Base-by-base conservation (phyloP, 306 rosid genomes). In the Gleditsia sinensis region DNA sequence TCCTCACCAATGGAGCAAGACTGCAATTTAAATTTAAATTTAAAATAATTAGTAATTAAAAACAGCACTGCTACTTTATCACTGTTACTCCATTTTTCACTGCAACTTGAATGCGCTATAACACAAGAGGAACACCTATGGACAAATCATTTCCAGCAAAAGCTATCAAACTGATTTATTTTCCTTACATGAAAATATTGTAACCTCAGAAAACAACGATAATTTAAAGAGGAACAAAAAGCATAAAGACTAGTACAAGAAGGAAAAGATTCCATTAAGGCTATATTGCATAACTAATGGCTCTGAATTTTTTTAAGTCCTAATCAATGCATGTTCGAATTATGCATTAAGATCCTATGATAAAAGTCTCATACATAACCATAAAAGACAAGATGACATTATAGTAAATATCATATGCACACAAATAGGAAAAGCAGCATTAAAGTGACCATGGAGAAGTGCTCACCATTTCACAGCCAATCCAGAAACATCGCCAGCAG, bases 401-500 rank as follows among this genome's bases (percentile, higher is more conserved):
- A 68, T 8, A 32, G 19, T n/a, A 62, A 65, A 36, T 5, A 68
- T 32, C 53, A 23, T 17, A 6, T 10, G 34, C 32, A 43, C 23
- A 65, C 53, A 17, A 19, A 61, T 10, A 50, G 13, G 14, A 71
- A 34, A 61, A 42, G 30, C 27, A 24, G 9, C 54, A 63, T 20
- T 54, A 25, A 75, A 42, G 16, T 34, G 39, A 61, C n/a, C 23
- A 36, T 5, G 25, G 28, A 53, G 27, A 32, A 55, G 50, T 4
- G 4, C 3, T 62, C 85, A 93, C 98, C 98, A 93, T 81, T 93
- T 93, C 21, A 93, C 98, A 56, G 98, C 98, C 55, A 93, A 83
- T 20, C 92, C 97, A 65, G 98, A 93, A 43, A 93, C 96, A 80
- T 93, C 98, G 2, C 98, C 97, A 16, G 98, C 97, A 45, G 89